Base-by-base conservation (phyloP, 2,329 filamentous ascomycete genomes). In the Aspergillus pseudoviridinutans region DNA sequence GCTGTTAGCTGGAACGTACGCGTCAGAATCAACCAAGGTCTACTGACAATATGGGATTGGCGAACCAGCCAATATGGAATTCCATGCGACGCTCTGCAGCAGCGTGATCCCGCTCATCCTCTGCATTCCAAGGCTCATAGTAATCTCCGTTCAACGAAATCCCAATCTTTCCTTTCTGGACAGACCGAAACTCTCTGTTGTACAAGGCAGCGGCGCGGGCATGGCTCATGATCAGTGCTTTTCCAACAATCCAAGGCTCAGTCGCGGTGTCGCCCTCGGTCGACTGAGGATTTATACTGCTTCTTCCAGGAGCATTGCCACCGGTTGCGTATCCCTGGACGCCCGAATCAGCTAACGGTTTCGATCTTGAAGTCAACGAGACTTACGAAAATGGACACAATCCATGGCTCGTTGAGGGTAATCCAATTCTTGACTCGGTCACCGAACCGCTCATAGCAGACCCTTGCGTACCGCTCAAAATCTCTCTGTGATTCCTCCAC, bases 381-480 rank as follows among this genome's bases (percentile, higher is more conserved):
- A 24, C 42, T 46, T 14, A 46, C 42, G 22, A 46, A 46, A 24
- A 46, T 46, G 42, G 42, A 46, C 20, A 46, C 42, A 24, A 46
- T 46, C 42, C 42, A 46, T 20, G 71, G 70, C 56, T 74, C 71
- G 46, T 73, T 74, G 62, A 70, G 68, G 0, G 68, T 71, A 47
- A 69, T 67, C 70, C 69, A 73, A 9, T 70, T 56, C 17, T 66
- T 66, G 0, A 74, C 68, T 12, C 65, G 58, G 35, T 68, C 62
- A 25, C 70, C 68, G 41, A 68, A 71, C 24, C 68, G 64, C n/a
- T 61, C 54, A 58, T 72, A 70, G 22, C 66, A 68, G 4, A 72
- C 55, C 24, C 63, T 49, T 0, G 71, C 70, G 54, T 71, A 74
- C n/a, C 62, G 58, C 17, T 53, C 38, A 28, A 32, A 53, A 25